A percentile compares a stretch with the other conserved stretches of the same genome.
Evolutionary conservation across 495 filamentous ascomycete species (phyloP).

Genomic region (Penicillium taxi): DNA sequence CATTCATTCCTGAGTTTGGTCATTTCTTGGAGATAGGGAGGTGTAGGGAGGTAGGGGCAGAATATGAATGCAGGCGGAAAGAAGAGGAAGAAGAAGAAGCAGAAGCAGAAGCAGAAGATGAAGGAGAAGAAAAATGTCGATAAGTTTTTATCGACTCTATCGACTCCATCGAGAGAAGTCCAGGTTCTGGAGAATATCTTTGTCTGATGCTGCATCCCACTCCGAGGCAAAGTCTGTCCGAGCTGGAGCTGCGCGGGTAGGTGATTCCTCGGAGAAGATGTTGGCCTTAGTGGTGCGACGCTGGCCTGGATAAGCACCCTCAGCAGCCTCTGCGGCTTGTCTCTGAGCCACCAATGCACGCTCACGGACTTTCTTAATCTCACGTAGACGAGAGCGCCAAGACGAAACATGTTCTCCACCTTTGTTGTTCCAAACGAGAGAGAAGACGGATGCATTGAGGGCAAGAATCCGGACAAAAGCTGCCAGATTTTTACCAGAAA

Average conservation of each 20-base stretch:
- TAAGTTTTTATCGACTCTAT: too few species aligned
- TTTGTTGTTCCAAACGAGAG: slow-evolving; percentile 77
- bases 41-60: neutral
- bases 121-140: too few species aligned
- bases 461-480: slow-evolving; percentile 86
- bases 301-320: slow-evolving; percentile 34
- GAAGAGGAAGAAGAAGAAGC: too few species aligned
- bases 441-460: slow-evolving; percentile 88
- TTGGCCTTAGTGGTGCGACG: slow-evolving; percentile 42
- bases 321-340: slow-evolving; percentile 24
- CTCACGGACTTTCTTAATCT: slow-evolving; percentile 77
- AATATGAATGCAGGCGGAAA: neutral
- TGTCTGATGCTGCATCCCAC: slow-evolving; percentile 36
- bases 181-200: slow-evolving; percentile 33
- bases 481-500: slow-evolving; percentile 70
- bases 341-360: slow-evolving; percentile 29
- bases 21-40: neutral
- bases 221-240: slow-evolving; percentile 31
- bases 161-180: slow-evolving; percentile 41
- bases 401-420: slow-evolving; percentile 80
- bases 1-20: slow-evolving; percentile 14
- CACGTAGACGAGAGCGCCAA: slow-evolving; percentile 77
- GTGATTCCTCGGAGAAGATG: slow-evolving; percentile 37
- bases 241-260: slow-evolving; percentile 18
- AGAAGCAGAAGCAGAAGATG: too few species aligned